phyloP scores from a whole-genome alignment of 495 filamentous ascomycete genomes.

The Chaetomium fimeti region DNA sequence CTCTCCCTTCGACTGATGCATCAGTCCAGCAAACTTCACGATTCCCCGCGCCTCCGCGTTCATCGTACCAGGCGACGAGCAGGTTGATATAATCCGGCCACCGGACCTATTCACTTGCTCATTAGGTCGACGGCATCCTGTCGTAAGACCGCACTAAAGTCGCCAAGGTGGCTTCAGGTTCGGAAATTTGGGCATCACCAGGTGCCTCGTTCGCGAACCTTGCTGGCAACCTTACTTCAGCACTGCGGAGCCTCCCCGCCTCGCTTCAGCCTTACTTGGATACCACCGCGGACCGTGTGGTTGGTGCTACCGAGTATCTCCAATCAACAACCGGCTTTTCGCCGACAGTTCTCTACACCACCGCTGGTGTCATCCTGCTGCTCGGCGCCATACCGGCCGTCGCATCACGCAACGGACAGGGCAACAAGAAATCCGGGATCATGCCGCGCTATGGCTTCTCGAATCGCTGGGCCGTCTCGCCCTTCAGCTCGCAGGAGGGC shows the following conservation, averaged over 20 bases:
- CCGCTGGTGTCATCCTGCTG: slow-evolving; percentile 44
- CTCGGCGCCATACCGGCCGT: slow-evolving; percentile 53
- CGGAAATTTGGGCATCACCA: slow-evolving; percentile 48
- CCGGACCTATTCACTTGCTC: neutral
- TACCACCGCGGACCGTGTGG: slow-evolving; percentile 45
- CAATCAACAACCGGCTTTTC: slow-evolving; percentile 49
- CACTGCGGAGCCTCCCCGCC: slow-evolving; percentile 42
- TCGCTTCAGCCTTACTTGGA: slow-evolving; percentile 51
- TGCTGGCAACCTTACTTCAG: slow-evolving; percentile 43
- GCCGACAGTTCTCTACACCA: slow-evolving; percentile 47
- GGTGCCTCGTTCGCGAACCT: slow-evolving; percentile 49
- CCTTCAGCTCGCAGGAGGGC: slow-evolving; percentile 51
- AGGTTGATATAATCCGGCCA: slow-evolving; percentile 25
- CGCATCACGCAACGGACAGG: slow-evolving; percentile 41
- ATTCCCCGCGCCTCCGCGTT: slow-evolving; percentile 18
- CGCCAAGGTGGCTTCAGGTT: slow-evolving; percentile 58
- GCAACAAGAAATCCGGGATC: slow-evolving; percentile 31
- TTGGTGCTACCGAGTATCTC: slow-evolving; percentile 56
- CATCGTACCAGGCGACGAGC: slow-evolving; percentile 23
- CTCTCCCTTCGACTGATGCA: slow-evolving; percentile 23
- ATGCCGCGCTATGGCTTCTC: slow-evolving; percentile 67
- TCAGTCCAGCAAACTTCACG: slow-evolving; percentile 23
- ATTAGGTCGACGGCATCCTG: slow-evolving; percentile 40
- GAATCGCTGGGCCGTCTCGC: slow-evolving; percentile 53
- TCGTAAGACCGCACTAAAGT: slow-evolving; percentile 41